Percentiles rank a stretch among this genome's conserved stretches.
phyloP scores from a whole-genome alignment of 768 basidiomycete species.

The Cystobasidium ongulense region DNA sequence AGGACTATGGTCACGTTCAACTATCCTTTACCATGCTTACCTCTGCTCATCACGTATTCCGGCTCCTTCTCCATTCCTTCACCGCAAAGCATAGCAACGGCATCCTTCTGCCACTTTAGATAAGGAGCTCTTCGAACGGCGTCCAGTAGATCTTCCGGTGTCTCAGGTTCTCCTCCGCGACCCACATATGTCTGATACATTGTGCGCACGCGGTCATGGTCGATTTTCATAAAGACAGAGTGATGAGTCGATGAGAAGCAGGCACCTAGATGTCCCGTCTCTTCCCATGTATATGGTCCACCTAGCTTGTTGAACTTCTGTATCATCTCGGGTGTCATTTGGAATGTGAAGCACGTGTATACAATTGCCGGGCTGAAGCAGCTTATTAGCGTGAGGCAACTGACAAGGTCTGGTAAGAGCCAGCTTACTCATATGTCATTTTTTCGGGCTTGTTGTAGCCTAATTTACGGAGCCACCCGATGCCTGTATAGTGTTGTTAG shows the following conservation, averaged over 20 bases:
- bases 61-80: background rate
- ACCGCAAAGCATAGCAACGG: slow-evolving; percentile 1
- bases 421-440: slow-evolving; percentile 1
- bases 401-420: no score
- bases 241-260: slow-evolving; percentile 9
- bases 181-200: slow-evolving; percentile 18
- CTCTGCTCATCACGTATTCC: background rate
- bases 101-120: slow-evolving; percentile 10
- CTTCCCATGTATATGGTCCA: background rate
- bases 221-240: slow-evolving; percentile 17
- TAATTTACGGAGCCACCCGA: background rate
- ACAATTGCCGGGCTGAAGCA: slow-evolving; percentile 5
- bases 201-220: slow-evolving; percentile 11
- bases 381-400: no score
- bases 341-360: slow-evolving; percentile 13
- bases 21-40: background rate
- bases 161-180: slow-evolving; percentile 14
- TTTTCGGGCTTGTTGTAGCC: slow-evolving; percentile 8
- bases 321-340: slow-evolving; percentile 9
- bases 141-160: background rate
- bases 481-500: background rate
- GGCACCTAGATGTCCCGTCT: slow-evolving; percentile 9
- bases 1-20: background rate
- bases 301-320: slow-evolving; percentile 1
- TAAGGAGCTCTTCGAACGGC: slow-evolving; percentile 1